Conservation (phyloP, 768 basidiomycete genomes). For the Termitomyces titanicus region DNA sequence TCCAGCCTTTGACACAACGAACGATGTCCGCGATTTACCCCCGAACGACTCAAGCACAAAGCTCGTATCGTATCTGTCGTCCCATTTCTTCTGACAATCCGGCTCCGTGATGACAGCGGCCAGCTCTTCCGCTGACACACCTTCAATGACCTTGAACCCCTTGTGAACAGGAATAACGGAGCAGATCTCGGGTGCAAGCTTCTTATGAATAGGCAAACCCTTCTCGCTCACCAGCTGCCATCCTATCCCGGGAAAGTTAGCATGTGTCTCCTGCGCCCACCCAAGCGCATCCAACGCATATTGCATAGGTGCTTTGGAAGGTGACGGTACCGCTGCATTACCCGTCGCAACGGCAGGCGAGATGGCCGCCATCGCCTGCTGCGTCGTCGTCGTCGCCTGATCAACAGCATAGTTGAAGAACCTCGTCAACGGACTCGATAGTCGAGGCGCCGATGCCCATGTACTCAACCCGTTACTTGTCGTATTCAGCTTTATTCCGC, state of each 20-base stretch:
- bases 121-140: constrained; percentile 90
- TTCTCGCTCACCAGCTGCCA: constrained; percentile 82
- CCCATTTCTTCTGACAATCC: constrained; percentile 79
- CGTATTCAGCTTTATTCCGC: constrained; percentile 16
- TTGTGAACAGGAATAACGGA: constrained; percentile 79
- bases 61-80: constrained; percentile 77
- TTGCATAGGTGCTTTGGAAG: constrained; percentile 69
- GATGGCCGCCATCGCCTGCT: constrained; percentile 76
- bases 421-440: constrained; percentile 65
- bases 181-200: constrained; percentile 74
- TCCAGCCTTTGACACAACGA: constrained; percentile 68
- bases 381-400: constrained; percentile 69
- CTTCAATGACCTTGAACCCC: constrained; percentile 89
- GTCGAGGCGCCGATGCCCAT: constrained; percentile 59
- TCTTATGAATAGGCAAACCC: constrained; percentile 71
- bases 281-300: constrained; percentile 80
- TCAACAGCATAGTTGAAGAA: constrained; percentile 77
- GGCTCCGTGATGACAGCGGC: constrained; percentile 66
- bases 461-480: constrained; percentile 18
- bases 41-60: constrained; percentile 75
- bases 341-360: constrained; percentile 48
- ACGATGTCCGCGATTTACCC: constrained; percentile 66
- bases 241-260: constrained; percentile 47
- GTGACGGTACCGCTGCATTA: constrained; percentile 40
- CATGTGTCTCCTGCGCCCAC: constrained; percentile 73